phyloP scores from a whole-genome alignment of 768 basidiomycete species.

The Russula foetens region DNA sequence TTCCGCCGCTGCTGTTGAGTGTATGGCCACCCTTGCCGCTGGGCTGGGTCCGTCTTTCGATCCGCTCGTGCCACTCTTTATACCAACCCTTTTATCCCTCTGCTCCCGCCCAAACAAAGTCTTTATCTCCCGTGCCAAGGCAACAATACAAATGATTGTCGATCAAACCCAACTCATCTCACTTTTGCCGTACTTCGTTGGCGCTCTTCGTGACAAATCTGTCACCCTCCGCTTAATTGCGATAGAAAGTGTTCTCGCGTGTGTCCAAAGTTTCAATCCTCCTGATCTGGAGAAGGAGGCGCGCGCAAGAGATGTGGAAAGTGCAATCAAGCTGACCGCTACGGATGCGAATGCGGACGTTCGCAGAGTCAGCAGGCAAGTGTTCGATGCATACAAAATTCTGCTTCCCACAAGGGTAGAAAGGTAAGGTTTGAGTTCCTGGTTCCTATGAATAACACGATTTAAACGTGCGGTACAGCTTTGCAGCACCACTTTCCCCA shows the following conservation, averaged over 20 bases:
- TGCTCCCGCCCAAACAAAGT: conserved; percentile 77
- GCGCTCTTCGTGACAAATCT: conserved; percentile 61
- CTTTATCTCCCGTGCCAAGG: conserved; percentile 54
- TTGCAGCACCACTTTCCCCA: conserved; percentile 64
- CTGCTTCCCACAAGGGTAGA: conserved; percentile 62
- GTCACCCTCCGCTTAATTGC: conserved; percentile 51
- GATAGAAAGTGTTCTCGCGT: conserved; percentile 57
- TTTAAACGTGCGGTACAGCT: conserved; percentile 37
- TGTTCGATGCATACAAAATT: conserved; percentile 70
- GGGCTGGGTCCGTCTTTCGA: conserved; percentile 58
- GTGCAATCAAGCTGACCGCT: conserved; percentile 55
- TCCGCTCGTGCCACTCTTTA: conserved; percentile 52
- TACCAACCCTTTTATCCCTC: conserved; percentile 59
- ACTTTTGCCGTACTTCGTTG: conserved; percentile 52
- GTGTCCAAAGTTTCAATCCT: conserved; percentile 69
- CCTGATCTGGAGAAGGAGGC: conserved; percentile 68
- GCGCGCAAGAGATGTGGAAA: conserved; percentile 59
- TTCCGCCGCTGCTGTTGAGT: conserved; percentile 57
- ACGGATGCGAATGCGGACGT: conserved; percentile 72
- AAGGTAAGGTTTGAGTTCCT: conserved; percentile 35
- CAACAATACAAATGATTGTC: conserved; percentile 52
- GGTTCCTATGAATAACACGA: neutral
- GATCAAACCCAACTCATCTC: conserved; percentile 59
- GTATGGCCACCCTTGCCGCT: conserved; percentile 45
- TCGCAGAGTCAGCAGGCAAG: conserved; percentile 54